Percentiles rank a stretch among this genome's conserved stretches.
Conservation (phyloP, 768 basidiomycete species). For the Mycena vitilis region DNA sequence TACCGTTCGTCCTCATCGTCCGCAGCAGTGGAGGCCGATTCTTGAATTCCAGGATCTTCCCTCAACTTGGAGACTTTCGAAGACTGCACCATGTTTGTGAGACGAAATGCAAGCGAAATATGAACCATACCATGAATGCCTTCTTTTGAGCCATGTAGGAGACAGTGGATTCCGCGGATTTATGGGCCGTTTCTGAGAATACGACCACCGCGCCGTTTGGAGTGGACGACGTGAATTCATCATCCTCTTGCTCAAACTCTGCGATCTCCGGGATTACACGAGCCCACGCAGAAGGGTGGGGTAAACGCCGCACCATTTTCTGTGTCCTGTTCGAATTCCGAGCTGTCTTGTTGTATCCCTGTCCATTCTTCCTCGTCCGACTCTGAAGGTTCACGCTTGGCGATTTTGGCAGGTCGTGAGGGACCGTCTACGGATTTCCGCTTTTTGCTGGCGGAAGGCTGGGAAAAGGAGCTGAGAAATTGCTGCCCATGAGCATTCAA, state of each 20-base stretch:
- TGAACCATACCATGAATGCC: conserved; percentile 77
- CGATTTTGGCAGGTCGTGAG: conserved; percentile 24
- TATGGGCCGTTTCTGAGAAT: conserved; percentile 55
- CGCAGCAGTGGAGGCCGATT: conserved; percentile 41
- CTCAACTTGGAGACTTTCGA: conserved; percentile 79
- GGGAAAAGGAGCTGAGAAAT: conserved; percentile 57
- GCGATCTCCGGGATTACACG: not conserved
- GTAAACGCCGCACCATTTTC: conserved; percentile 32
- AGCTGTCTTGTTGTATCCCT: conserved; percentile 32
- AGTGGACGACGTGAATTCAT: conserved; percentile 52
- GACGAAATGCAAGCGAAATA: conserved; percentile 6
- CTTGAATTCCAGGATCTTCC: conserved; percentile 43
- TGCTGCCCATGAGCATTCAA: conserved; percentile 60
- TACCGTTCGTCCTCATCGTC: conserved; percentile 70
- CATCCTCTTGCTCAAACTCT: conserved; percentile 60
- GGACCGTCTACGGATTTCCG: conserved; percentile 33
- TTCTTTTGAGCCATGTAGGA: conserved; percentile 61
- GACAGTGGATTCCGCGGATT: conserved; percentile 34
- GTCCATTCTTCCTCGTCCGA: conserved; percentile 28
- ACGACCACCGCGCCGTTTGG: conserved; percentile 63
- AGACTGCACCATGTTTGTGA: conserved; percentile 59
- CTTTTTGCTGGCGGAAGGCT: conserved; percentile 38
- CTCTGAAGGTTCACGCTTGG: conserved; percentile 26
- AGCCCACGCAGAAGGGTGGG: too few relatives aligned
- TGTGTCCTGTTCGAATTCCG: conserved; percentile 39